Base-by-base conservation (phyloP, 495 filamentous ascomycete species). In the Penicillium goetzii region DNA sequence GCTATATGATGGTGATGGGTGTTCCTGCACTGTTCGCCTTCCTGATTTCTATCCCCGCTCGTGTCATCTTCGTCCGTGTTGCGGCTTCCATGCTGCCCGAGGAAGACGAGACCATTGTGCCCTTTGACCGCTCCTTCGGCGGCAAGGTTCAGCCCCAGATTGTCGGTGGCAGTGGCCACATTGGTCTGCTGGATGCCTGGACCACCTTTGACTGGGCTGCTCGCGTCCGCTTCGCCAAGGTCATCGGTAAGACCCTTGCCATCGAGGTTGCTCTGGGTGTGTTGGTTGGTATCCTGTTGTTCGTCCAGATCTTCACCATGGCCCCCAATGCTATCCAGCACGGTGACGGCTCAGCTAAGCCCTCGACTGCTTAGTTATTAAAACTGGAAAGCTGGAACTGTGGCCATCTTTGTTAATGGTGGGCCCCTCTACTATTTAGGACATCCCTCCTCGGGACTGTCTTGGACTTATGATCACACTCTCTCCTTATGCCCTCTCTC, bases 51-150 rank as follows among this genome's bases (percentile, higher is more conserved):
- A 74, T 92, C 61, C 90, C 90, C 7, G 86, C 85, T 14, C 75
- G 74, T 9, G 88, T 89, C 15, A 84, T 85, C 32, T 82, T 89
- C 41, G 78, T 85, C 62, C 89, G 90, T 58, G 84, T 92, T 25
- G 88, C 92, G 50, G 89, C 90, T 17, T 89, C 87, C 4, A 83
- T 90, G 72, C 84, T 92, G 0, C 80, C 88, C 0, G 88, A 91
- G 59, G 81, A 85, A 28, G 77, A 90, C 51, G 87, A 92, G 72
- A 82, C 86, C 4, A 90, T 93, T 61, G 87, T 92, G 50, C 85
- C 87, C n/a, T 91, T 92, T 57, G 90, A 92, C 76, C 85, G 88
- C 53, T 85, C 81, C 51, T 91, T 91, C 62, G 85, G 81, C 41
- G 81, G 85, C 15, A 85, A 84, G 67, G 81, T 86, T 21, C 70